These are phyloP conservation scores for Daldinia childiae DNA, from an alignment of 495 filamentous ascomycete species.

Conservation along the genomic window DNA sequence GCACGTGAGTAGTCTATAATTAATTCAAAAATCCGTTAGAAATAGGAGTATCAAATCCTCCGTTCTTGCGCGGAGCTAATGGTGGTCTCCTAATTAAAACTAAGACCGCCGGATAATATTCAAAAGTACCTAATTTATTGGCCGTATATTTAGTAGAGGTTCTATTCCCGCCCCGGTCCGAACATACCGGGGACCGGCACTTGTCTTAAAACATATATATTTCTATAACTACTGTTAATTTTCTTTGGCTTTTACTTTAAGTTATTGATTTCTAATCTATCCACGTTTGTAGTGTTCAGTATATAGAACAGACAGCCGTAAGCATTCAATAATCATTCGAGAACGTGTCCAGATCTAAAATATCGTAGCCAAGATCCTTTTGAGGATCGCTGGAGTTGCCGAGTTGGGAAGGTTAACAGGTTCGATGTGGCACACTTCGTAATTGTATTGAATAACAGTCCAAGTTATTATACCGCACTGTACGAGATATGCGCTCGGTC, in stretches of 20 bases:
- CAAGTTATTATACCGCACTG: slow-evolving; percentile 15
- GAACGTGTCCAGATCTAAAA: slow-evolving; percentile 16
- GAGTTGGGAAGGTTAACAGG: slow-evolving; percentile 19
- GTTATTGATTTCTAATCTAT: not conserved
- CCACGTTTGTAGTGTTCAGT: not conserved
- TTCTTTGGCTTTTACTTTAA: not conserved
- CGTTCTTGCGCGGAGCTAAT: not conserved
- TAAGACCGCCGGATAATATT: slow-evolving; percentile 7
- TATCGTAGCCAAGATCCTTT: not conserved
- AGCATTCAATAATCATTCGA: not conserved
- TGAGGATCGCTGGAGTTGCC: slow-evolving; percentile 26
- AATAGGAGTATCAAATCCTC: not conserved
- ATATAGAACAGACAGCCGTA: not conserved
- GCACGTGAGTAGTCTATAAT: not conserved
- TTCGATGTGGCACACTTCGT: slow-evolving; percentile 3
- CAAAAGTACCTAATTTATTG: not conserved
- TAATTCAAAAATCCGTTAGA: not conserved
- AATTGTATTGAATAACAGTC: not conserved
- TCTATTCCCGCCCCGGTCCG: slow-evolving; percentile 1
- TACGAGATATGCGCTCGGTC: slow-evolving; percentile 13
- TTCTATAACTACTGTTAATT: not conserved
- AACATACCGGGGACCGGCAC: not conserved
- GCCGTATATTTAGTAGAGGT: not conserved
- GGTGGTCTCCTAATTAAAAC: slow-evolving; percentile 1
- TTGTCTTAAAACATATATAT: not conserved